Conservation (phyloP, 2,329 filamentous ascomycete species). For the Rhynchosporium graminicola region DNA sequence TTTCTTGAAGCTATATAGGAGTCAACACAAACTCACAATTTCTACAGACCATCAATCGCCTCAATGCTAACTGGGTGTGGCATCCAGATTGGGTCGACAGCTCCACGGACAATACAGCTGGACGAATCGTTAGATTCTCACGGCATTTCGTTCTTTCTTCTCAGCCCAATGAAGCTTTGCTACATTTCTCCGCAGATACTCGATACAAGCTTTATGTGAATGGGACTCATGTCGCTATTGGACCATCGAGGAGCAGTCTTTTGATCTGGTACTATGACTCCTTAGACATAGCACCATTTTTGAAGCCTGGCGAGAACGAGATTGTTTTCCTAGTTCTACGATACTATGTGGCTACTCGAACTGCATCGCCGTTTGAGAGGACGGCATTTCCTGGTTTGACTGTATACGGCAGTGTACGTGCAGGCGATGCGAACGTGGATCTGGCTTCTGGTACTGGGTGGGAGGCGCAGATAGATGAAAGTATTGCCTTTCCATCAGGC, state of each 20-base stretch:
- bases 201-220: conserved; percentile 48
- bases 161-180: conserved; percentile 26
- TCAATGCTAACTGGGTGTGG: conserved; percentile 46
- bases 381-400: conserved; percentile 38
- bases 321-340: conserved; percentile 38
- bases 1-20: not conserved
- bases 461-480: conserved; percentile 35
- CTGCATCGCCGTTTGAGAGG: conserved; percentile 41
- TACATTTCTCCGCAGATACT: conserved; percentile 45
- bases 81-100: conserved; percentile 41
- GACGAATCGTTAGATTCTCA: conserved; percentile 40
- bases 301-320: conserved; percentile 37
- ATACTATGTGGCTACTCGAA: conserved; percentile 35
- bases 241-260: conserved; percentile 43
- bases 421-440: conserved; percentile 21
- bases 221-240: conserved; percentile 41
- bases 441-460: conserved; percentile 27
- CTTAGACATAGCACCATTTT: conserved; percentile 37
- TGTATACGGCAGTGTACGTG: conserved; percentile 30
- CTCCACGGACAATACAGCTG: conserved; percentile 38
- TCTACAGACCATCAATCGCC: conserved; percentile 25
- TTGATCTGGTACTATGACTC: conserved; percentile 42
- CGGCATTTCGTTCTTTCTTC: conserved; percentile 33
- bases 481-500: conserved; percentile 36
- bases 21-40: not conserved